Conservation (phyloP, 164 flowering plant species). For the Buxus sempervirens region DNA sequence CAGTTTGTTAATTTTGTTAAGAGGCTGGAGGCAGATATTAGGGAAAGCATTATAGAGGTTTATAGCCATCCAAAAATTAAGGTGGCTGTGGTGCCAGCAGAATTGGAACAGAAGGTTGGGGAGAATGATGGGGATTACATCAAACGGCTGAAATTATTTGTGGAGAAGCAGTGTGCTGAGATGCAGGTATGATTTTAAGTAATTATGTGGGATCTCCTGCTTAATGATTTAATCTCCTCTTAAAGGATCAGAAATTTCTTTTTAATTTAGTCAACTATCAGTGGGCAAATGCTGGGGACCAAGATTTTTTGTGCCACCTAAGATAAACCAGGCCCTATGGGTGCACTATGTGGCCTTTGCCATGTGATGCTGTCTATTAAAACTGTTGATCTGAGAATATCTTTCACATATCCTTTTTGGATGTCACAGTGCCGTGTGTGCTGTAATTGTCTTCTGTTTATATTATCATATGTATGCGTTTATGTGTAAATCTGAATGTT, state of each 20-base stretch:
- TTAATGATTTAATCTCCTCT: no score
- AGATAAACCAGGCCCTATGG: background rate
- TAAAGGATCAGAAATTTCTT: background rate
- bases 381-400: background rate
- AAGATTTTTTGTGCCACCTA: background rate
- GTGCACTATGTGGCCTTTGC: no score
- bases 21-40: conserved; percentile 61
- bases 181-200: conserved; percentile 62
- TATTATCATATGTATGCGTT: background rate
- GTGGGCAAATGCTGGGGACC: background rate
- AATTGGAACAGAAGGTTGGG: conserved; percentile 69
- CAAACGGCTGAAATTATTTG: conserved; percentile 66
- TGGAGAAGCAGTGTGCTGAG: conserved; percentile 86
- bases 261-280: background rate
- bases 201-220: background rate
- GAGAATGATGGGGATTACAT: conserved; percentile 77
- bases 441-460: background rate
- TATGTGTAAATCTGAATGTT: background rate
- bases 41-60: conserved; percentile 71
- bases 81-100: conserved; percentile 84
- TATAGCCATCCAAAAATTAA: conserved; percentile 76
- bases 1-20: conserved; percentile 54
- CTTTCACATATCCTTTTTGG: background rate
- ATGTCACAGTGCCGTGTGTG: background rate
- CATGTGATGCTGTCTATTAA: background rate